A percentile compares a stretch with the other conserved stretches of the same genome.
These are phyloP conservation scores for Tylopilus balloui DNA, from an alignment of 768 basidiomycete species.

Conservation along the genomic window DNA sequence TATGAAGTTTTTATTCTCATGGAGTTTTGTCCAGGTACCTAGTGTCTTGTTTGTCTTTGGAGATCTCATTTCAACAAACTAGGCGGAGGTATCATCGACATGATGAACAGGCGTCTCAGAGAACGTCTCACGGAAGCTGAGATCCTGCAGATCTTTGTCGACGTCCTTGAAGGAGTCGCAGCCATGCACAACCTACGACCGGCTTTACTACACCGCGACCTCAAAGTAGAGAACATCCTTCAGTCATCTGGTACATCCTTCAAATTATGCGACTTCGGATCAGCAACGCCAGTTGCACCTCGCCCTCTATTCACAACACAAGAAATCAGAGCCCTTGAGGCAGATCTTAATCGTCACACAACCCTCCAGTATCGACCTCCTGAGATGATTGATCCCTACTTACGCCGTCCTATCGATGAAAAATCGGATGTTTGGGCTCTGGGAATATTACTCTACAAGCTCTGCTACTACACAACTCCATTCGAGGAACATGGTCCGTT, in stretches of 20 bases:
- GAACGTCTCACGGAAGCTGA: slow-evolving; percentile 94
- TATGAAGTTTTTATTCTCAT: slow-evolving; percentile 98
- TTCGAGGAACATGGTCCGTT: slow-evolving; percentile 97
- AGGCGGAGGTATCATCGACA: slow-evolving; percentile 99
- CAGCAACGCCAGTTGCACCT: slow-evolving; percentile 68
- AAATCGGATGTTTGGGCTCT: slow-evolving; percentile 98
- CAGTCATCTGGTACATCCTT: slow-evolving; percentile 79
- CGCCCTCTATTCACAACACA: slow-evolving; percentile 72
- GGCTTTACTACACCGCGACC: slow-evolving; percentile 89
- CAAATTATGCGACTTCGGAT: slow-evolving; percentile 98
- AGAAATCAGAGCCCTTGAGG: slow-evolving; percentile 83
- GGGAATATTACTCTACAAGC: slow-evolving; percentile 93
- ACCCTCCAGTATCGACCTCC: slow-evolving; percentile 98
- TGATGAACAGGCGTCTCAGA: slow-evolving; percentile 96
- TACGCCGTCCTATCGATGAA: slow-evolving; percentile 81
- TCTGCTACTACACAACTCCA: slow-evolving; percentile 98
- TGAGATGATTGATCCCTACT: slow-evolving; percentile 93
- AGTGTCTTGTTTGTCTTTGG: neutral
- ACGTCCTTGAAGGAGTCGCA: slow-evolving; percentile 95
- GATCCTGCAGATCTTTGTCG: slow-evolving; percentile 96
- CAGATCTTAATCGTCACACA: slow-evolving; percentile 90
- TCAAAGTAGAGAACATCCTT: slow-evolving; percentile 98
- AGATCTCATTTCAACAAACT: slow-evolving; percentile 10
- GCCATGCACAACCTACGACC: slow-evolving; percentile 94
- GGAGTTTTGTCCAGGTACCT: slow-evolving; percentile 89